phyloP scores from a whole-genome alignment of 164 flowering plant species.

The Berberis thunbergii region DNA sequence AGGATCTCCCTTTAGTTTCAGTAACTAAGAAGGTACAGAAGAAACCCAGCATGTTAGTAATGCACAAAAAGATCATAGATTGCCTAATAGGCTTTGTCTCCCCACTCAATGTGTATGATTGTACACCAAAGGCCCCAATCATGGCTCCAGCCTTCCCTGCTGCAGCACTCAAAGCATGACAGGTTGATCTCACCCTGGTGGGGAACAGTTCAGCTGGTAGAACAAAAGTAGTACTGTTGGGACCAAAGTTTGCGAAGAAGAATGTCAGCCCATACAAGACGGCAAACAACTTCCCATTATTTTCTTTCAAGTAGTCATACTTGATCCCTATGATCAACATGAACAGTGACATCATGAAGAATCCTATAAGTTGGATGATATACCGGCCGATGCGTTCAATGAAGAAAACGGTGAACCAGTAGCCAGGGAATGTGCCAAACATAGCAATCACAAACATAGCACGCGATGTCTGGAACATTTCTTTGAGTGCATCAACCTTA shows the following conservation, averaged over 20 bases:
- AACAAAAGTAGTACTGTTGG: constrained; percentile 49
- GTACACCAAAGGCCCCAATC: constrained; percentile 38
- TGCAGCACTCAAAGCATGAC: constrained; percentile 50
- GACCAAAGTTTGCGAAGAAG: constrained; percentile 56
- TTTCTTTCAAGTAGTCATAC: constrained; percentile 26
- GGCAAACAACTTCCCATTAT: constrained; percentile 20
- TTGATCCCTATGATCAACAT: constrained; percentile 31
- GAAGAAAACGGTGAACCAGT: constrained; percentile 46
- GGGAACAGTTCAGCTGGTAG: constrained; percentile 57
- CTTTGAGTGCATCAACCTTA: constrained; percentile 21
- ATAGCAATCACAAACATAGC: constrained; percentile 38
- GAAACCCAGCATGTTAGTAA: constrained; percentile 46
- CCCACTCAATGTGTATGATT: constrained; percentile 24
- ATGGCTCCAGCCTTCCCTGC: constrained; percentile 57
- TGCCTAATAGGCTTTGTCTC: constrained; percentile 7
- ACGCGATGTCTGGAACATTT: constrained; percentile 26
- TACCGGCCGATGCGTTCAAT: constrained; percentile 31
- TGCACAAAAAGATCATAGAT: constrained; percentile 32
- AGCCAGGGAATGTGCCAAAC: constrained; percentile 39
- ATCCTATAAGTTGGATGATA: constrained; percentile 31
- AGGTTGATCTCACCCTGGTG: constrained; percentile 46
- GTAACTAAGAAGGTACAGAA: constrained; percentile 40
- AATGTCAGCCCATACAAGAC: constrained; percentile 39
- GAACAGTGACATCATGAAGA: constrained; percentile 42
- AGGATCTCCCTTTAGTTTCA: constrained; percentile 45